A percentile compares a stretch with the other conserved stretches of the same genome.
Conservation (phyloP, 345 rosid species). For the Triadica sebifera region DNA sequence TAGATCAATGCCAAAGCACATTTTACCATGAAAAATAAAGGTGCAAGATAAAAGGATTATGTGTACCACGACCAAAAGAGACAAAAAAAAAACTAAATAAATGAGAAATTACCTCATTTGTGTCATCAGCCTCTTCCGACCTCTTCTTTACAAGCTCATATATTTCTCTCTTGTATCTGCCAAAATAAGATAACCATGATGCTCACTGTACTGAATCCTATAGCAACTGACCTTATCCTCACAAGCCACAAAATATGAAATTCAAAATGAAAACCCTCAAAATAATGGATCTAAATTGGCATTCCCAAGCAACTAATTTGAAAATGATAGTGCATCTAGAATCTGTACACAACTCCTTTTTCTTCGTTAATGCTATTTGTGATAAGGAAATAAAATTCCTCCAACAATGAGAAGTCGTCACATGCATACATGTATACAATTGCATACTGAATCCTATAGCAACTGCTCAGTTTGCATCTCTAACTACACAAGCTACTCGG, state of each 20-base stretch:
- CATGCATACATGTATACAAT: background rate
- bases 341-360: background rate
- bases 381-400: background rate
- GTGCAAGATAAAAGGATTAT: background rate
- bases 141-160: constrained; percentile 82
- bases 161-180: constrained; percentile 78
- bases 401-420: background rate
- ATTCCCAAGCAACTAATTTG: background rate
- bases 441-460: no score
- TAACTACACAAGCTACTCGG: no score
- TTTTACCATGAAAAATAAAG: background rate
- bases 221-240: background rate
- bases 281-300: background rate
- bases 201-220: background rate
- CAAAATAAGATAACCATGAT: constrained; percentile 18
- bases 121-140: constrained; percentile 61
- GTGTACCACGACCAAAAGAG: background rate
- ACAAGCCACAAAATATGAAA: constrained; percentile 3
- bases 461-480: no score
- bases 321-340: background rate
- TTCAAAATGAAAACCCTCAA: background rate
- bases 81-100: background rate
- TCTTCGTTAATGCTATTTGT: background rate
- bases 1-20: background rate
- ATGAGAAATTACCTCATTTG: constrained; percentile 52